Base-by-base conservation (phyloP, 441 rosid species). In the Gossypium laxum region DNA sequence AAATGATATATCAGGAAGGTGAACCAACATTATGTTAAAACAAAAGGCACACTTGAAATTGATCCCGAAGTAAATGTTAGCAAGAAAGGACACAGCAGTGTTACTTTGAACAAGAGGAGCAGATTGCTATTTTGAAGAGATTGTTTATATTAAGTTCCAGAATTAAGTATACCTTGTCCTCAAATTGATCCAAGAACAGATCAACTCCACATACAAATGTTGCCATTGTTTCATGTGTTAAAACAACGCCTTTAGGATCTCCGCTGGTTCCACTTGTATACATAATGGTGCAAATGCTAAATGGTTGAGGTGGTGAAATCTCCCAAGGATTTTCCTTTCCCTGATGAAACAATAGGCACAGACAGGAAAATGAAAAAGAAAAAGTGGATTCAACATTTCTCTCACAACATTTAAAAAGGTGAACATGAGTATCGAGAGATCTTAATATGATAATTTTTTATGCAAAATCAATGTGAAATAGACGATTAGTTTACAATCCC, bases 241-340 rank as follows among this genome's bases (percentile, higher is more conserved):
- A 74, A 65, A 91, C 88, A 57, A 93, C 98, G 1, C 98, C 97
- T 82, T 93, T 93, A 24, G 98, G 98, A 57, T 88, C 89, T 67
- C 98, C 98, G 71, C 93, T 93, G 73, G 97, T 90, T 48, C 98
- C 98, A 21, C 98, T 93, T 34, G 98, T 93, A 66, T 93, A 91
- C 96, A 93, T 93, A 63, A 93, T 90, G 56, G 98, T 89, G 91
- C 96, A 90, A 56, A 87, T 79, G 84, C 75, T 77, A 54, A 74
- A 74, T 50, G 93, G 85, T 78, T 80, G 86, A 52, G 98, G 96
- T 2, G 87, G 88, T 4, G 67, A 57, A 67, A 81, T 72, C 52
- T 84, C 95, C 5, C 79, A 69, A 0, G 87, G 84, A 55, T 86
- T 80, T 70, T 84, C 82, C 74, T 77, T 84, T 57, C 97, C 98